Evolutionary conservation across 1,284 basidiomycete species (phyloP).

Genomic region (Phellopilus nigrolimitatus): DNA sequence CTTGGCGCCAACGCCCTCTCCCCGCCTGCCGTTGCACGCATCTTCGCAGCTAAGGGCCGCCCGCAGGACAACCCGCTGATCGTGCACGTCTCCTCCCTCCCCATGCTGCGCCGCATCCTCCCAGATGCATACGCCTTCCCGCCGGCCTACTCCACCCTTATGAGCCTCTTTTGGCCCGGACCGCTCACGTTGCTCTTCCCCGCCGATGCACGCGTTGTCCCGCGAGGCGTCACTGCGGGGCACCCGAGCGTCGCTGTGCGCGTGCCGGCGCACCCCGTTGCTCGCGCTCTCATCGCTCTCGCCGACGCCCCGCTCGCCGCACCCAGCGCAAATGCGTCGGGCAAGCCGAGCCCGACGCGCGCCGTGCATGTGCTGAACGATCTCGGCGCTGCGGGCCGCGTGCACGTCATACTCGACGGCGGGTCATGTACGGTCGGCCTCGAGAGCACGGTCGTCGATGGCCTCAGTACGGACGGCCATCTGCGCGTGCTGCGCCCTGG

Average conservation of each 20-base stretch:
- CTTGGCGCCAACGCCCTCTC: constrained; percentile 84
- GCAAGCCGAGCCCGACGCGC: constrained; percentile 91
- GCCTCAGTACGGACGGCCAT: constrained; percentile 63
- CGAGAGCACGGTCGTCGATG: constrained; percentile 96
- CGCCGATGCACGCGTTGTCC: constrained; percentile 49
- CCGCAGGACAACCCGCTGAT: constrained; percentile 97
- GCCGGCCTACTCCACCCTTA: constrained; percentile 63
- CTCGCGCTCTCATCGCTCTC: constrained; percentile 82
- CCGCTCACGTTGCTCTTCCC: constrained; percentile 92
- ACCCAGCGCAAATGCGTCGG: constrained; percentile 93
- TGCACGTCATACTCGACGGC: constrained; percentile 88
- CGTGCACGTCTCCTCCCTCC: constrained; percentile 86
- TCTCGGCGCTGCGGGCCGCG: constrained; percentile 54
- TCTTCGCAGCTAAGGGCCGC: constrained; percentile 89
- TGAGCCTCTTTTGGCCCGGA: constrained; percentile 92
- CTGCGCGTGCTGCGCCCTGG: constrained; percentile 88
- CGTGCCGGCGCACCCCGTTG: constrained; percentile 93
- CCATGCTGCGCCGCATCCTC: constrained; percentile 77
- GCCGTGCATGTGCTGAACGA: constrained; percentile 85
- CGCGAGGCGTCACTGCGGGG: constrained; percentile 68
- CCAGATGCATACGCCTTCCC: constrained; percentile 59
- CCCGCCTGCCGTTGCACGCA: constrained; percentile 59
- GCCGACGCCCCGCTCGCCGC: constrained; percentile 82
- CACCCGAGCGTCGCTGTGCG: constrained; percentile 87
- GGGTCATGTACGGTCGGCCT: constrained; percentile 87